Evolutionary conservation across 2,329 filamentous ascomycete genomes (phyloP).

Genomic region (Penicillium sp.): DNA sequence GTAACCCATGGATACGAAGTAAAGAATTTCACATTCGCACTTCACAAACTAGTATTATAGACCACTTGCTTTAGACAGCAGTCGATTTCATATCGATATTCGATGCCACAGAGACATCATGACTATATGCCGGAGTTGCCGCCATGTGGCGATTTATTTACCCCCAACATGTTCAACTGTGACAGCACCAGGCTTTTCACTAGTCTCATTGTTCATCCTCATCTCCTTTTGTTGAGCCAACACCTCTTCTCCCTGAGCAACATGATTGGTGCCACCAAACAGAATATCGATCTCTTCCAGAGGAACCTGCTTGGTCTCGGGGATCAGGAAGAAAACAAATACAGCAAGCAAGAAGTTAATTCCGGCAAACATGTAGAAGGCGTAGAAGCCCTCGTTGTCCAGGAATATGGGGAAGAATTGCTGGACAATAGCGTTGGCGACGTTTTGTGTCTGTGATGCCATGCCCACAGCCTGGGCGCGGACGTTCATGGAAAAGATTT

Average conservation of each 20-base stretch:
- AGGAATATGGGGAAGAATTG: conserved; percentile 72
- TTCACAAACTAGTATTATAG: conserved; percentile 4
- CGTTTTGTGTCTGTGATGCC: conserved; percentile 62
- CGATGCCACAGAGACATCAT: background rate
- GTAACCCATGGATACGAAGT: background rate
- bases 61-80: background rate
- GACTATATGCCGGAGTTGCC: background rate
- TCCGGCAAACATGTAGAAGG: conserved; percentile 58
- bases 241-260: conserved; percentile 34
- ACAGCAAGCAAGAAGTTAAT: conserved; percentile 53
- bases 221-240: conserved; percentile 27
- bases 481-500: conserved; percentile 72
- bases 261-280: conserved; percentile 41
- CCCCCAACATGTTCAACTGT: conserved; percentile 23
- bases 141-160: background rate
- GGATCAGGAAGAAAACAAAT: conserved; percentile 55
- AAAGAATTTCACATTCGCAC: background rate
- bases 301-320: conserved; percentile 52
- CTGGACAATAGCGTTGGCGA: conserved; percentile 67
- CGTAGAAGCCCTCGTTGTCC: conserved; percentile 58
- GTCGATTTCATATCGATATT: background rate
- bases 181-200: conserved; percentile 22
- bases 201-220: conserved; percentile 6
- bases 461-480: conserved; percentile 70
- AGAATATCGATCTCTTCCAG: conserved; percentile 42